Percentiles rank a stretch among this genome's conserved stretches.
Conservation (phyloP, 1,284 basidiomycete species). For the Leccinum griseonigrum region DNA sequence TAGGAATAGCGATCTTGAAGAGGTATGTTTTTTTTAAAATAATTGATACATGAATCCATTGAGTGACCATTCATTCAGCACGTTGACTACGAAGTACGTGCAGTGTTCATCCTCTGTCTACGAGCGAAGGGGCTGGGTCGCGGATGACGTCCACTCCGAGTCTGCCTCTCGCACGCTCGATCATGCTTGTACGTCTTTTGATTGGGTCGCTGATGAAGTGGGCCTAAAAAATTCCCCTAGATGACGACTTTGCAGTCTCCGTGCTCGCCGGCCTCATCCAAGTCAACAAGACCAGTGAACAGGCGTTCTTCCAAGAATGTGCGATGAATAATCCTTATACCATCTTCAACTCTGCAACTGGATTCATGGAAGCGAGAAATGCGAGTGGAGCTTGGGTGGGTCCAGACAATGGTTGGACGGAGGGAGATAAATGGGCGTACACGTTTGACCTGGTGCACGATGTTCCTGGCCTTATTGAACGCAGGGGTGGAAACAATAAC, state of each 20-base stretch:
- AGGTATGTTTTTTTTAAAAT: constrained; percentile 39
- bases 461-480: constrained; percentile 58
- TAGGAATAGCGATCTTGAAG: constrained; percentile 74
- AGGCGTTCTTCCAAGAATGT: constrained; percentile 53
- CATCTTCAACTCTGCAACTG: constrained; percentile 70
- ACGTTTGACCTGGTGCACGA: constrained; percentile 78
- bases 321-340: constrained; percentile 56
- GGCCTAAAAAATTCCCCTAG: constrained; percentile 36
- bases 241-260: constrained; percentile 76
- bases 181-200: constrained; percentile 61
- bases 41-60: background rate
- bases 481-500: constrained; percentile 60
- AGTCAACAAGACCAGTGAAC: constrained; percentile 44
- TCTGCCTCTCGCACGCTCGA: constrained; percentile 75
- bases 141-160: constrained; percentile 77
- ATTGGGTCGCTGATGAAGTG: no score
- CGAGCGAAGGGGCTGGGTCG: constrained; percentile 70
- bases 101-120: constrained; percentile 72
- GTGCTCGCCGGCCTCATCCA: constrained; percentile 53
- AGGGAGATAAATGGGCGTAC: constrained; percentile 85
- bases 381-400: constrained; percentile 73
- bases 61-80: constrained; percentile 38
- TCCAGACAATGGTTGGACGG: constrained; percentile 70
- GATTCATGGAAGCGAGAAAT: constrained; percentile 81
- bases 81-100: constrained; percentile 80